Evolutionary conservation across 2,329 filamentous ascomycete species (phyloP).

Genomic region (Fusarium sp.): DNA sequence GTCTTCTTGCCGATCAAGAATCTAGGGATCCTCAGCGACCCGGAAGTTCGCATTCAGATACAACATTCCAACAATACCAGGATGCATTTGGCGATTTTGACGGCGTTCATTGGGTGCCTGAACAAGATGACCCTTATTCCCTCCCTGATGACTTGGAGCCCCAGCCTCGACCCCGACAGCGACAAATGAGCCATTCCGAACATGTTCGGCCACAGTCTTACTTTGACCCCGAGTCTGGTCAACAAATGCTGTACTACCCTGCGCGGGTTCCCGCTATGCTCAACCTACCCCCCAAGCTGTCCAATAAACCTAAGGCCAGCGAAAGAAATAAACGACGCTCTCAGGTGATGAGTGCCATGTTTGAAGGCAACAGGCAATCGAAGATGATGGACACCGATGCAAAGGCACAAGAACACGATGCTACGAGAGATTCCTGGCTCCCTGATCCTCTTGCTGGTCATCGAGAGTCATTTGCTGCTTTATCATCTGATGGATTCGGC

Average conservation of each 20-base stretch:
- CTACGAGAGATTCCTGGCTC: constrained; percentile 51
- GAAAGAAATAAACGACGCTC: constrained; percentile 77
- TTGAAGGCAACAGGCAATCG: constrained; percentile 43
- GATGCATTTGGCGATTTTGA: constrained; percentile 83
- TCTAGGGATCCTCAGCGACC: constrained; percentile 40
- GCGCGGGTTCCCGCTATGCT: constrained; percentile 94
- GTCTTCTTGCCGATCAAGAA: constrained; percentile 23
- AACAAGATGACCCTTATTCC: constrained; percentile 48
- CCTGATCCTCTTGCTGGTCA: constrained; percentile 57
- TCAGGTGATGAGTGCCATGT: constrained; percentile 73
- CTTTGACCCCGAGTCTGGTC: constrained; percentile 70
- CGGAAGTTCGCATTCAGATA: constrained; percentile 62
- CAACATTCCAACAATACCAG: constrained; percentile 72
- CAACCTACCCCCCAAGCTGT: constrained; percentile 88
- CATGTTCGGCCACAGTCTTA: constrained; percentile 64
- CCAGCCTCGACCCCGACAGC: constrained; percentile 36
- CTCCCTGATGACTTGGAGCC: constrained; percentile 27
- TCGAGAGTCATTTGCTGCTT: constrained; percentile 46
- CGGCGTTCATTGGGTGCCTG: constrained; percentile 76
- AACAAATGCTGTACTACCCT: constrained; percentile 93
- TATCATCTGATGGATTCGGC: constrained; percentile 43
- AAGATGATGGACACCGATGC: constrained; percentile 20
- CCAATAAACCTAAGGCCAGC: constrained; percentile 72
- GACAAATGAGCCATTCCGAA: constrained; percentile 34
- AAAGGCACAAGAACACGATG: constrained; percentile 25